Evolutionary conservation across 2,329 filamentous ascomycete genomes (phyloP), one percentile per base, ranked within the genome.

Genomic region (Pseudocercospora fuligena): DNA sequence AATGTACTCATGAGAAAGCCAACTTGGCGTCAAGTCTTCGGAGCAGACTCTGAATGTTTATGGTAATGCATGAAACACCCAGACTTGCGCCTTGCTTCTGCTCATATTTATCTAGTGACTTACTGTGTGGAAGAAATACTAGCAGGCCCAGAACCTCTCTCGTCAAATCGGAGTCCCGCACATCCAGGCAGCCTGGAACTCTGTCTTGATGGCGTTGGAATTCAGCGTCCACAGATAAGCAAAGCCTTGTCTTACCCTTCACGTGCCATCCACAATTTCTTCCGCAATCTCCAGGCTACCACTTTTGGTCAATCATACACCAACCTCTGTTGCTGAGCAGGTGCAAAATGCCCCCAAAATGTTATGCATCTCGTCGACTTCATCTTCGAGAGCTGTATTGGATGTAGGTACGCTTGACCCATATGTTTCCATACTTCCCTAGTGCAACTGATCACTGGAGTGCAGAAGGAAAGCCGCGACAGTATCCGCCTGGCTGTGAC

Each of bases 1-100:
- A 73, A 29, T 78, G 77, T 63, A 72, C 76, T 63, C 77, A 79
- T 65, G 70, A 76, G 59, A 78, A 78, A 67, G 71, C 69, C 62
- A 54, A 67, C 23, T 36, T 49, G 33, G 47, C 21, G 11, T 25
- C 61, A 19, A 51, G 49, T 33, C 19, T 36, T 21, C 33, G 21
- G 49, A 60, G 61, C 19, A 62, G 64, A 60, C 31, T 67, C 19
- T 67, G 61, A 65, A 12, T 6, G 9, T 12, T 31, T 19, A 8
- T 33, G 40, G 40, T 43, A 43, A n/a, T 43, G 5, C 16, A 43
- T 1, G 4, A 43, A 43, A 43, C 14, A 43, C 40, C 40, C 14
- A 43, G 12, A 5, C 3, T 16, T 43, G 40, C 40, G 40, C 40
- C 5, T 43, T 5, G 4, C 16, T 2, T 19, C 16, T 43, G 40